phyloP scores from a whole-genome alignment of 2,329 filamentous ascomycete species.

The Pestalotiopsis sp. region DNA sequence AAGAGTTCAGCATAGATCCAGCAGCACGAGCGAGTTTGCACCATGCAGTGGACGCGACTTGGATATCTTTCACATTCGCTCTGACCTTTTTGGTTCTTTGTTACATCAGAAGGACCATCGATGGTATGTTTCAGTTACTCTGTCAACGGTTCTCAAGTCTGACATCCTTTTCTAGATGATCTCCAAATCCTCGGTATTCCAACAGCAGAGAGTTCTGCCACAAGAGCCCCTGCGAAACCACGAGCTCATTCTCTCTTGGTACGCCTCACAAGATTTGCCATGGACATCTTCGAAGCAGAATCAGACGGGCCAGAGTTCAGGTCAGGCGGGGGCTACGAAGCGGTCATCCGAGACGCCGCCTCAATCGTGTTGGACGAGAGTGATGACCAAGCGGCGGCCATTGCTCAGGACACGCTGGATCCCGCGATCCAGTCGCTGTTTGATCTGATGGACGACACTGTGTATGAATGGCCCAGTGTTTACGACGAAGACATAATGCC shows the following conservation, averaged over 20 bases:
- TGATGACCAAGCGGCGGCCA: neutral
- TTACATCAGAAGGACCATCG: constrained; percentile 6
- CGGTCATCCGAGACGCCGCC: constrained; percentile 5
- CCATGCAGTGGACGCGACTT: constrained; percentile 7
- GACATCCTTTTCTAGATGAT: neutral
- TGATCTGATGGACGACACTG: constrained; percentile 8
- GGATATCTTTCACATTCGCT: constrained; percentile 8
- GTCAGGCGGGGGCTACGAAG: neutral
- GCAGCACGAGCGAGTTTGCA: neutral
- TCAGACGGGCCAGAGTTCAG: constrained; percentile 1
- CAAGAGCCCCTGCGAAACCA: neutral
- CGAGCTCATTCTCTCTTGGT: neutral
- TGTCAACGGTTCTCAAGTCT: neutral
- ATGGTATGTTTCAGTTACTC: neutral
- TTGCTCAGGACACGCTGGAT: constrained; percentile 5
- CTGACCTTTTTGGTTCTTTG: constrained; percentile 7
- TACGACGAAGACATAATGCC: neutral
- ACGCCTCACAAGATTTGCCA: neutral
- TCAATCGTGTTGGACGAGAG: constrained; percentile 1
- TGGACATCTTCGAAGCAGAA: constrained; percentile 5
- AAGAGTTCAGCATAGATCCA: neutral
- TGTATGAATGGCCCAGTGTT: constrained; percentile 3
- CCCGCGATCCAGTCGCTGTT: constrained; percentile 7
- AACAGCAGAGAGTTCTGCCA: neutral
- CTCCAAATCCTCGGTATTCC: neutral